Evolutionary conservation across 495 filamentous ascomycete genomes (phyloP).

Genomic region (Collariella sp.): DNA sequence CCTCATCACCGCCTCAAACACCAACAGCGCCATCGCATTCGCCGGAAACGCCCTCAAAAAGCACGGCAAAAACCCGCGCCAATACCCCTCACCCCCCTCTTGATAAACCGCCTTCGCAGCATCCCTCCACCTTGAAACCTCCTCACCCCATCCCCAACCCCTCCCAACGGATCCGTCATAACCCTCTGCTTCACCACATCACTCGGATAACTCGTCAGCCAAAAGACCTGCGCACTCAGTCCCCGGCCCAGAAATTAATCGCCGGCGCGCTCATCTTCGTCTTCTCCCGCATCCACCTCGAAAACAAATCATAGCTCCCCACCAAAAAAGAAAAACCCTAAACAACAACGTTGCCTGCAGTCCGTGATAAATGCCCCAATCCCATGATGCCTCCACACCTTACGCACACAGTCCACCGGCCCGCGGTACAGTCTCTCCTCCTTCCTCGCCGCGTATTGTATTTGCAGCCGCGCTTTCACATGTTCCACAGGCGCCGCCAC

Average conservation of each 20-base stretch:
- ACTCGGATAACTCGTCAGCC: slow-evolving; percentile 81
- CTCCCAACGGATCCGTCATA: slow-evolving; percentile 86
- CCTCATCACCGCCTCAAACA: slow-evolving; percentile 89
- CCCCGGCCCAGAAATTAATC: slow-evolving; percentile 98
- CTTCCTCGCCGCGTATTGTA: slow-evolving; percentile 77
- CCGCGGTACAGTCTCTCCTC: slow-evolving; percentile 68
- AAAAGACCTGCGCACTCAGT: slow-evolving; percentile 85
- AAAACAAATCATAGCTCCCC: slow-evolving; percentile 83
- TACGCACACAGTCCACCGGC: slow-evolving; percentile 70
- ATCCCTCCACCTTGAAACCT: slow-evolving; percentile 69
- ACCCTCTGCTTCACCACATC: slow-evolving; percentile 97
- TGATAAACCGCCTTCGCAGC: slow-evolving; percentile 68
- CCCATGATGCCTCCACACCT: slow-evolving; percentile 61
- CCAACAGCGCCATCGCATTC: slow-evolving; percentile 88
- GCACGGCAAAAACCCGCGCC: slow-evolving; percentile 89
- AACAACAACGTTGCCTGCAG: slow-evolving; percentile 79
- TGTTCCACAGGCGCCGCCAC: slow-evolving; percentile 93
- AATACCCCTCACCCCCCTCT: slow-evolving; percentile 75
- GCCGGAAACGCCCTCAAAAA: slow-evolving; percentile 92
- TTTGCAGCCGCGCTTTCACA: slow-evolving; percentile 86
- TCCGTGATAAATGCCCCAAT: slow-evolving; percentile 77
- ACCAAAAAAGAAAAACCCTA: slow-evolving; percentile 95
- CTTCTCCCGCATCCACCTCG: slow-evolving; percentile 51
- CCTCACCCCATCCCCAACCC: slow-evolving; percentile 59
- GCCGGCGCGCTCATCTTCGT: slow-evolving; percentile 68